Percentiles rank a stretch among this genome's conserved stretches.
Conservation (phyloP, 2,329 filamentous ascomycete species). For the Xylariaceae sp. region DNA sequence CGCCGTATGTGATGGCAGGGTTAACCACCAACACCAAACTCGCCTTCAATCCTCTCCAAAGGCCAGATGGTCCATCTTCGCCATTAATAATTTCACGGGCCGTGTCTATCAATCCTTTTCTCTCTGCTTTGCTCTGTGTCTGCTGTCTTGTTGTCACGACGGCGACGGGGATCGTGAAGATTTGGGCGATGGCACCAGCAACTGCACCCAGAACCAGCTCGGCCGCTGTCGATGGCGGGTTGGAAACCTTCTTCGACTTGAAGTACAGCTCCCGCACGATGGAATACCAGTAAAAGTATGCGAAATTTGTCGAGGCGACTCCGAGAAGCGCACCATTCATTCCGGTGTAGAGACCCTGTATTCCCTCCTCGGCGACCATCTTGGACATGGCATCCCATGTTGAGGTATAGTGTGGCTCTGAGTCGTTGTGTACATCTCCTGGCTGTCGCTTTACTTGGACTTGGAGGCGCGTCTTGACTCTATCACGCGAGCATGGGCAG, state of each 20-base stretch:
- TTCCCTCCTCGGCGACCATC: slow-evolving; percentile 74
- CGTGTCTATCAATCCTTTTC: slow-evolving; percentile 81
- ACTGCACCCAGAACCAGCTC: slow-evolving; percentile 82
- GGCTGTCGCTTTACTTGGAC: slow-evolving; percentile 73
- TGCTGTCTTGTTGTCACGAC: slow-evolving; percentile 96
- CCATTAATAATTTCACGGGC: slow-evolving; percentile 83
- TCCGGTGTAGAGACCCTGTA: slow-evolving; percentile 79
- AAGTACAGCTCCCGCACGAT: slow-evolving; percentile 78
- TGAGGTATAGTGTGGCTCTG: slow-evolving; percentile 72
- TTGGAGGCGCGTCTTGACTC: slow-evolving; percentile 92
- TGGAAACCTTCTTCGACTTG: slow-evolving; percentile 46
- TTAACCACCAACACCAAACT: slow-evolving; percentile 94
- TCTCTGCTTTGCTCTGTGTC: slow-evolving; percentile 77
- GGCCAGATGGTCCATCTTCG: slow-evolving; percentile 80
- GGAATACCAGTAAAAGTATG: slow-evolving; percentile 99
- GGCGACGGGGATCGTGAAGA: slow-evolving; percentile 94
- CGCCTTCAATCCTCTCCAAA: slow-evolving; percentile 94
- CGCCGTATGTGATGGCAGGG: slow-evolving; percentile 91
- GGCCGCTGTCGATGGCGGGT: slow-evolving; percentile 66
- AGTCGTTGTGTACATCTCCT: slow-evolving; percentile 39
- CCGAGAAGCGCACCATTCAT: slow-evolving; percentile 82
- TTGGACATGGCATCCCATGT: slow-evolving; percentile 84
- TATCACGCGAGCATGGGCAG: slow-evolving; percentile 34
- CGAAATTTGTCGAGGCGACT: slow-evolving; percentile 96
- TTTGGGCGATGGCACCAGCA: slow-evolving; percentile 83